Conservation (phyloP, 2,329 filamentous ascomycete genomes). For the Xylaria sp. region DNA sequence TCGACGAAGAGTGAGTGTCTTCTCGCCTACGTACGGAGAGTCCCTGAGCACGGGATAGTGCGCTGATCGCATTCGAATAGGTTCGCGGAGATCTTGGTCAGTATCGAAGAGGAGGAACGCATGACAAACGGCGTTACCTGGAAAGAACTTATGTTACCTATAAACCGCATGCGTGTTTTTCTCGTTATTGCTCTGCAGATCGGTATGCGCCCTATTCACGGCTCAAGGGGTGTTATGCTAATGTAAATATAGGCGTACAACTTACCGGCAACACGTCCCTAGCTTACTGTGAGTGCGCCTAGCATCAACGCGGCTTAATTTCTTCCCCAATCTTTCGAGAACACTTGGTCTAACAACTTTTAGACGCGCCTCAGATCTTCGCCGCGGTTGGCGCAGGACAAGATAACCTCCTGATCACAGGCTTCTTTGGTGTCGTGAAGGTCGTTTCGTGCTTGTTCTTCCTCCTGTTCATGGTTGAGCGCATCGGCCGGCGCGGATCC, state of each 20-base stretch:
- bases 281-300: slow-evolving; percentile 50
- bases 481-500: slow-evolving; percentile 50
- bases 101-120: slow-evolving; percentile 50
- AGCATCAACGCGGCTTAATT: no score
- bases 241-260: slow-evolving; percentile 42
- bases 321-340: no score
- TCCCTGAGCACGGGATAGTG: not conserved
- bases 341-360: slow-evolving; percentile 12
- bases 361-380: slow-evolving; percentile 55
- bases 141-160: slow-evolving; percentile 49
- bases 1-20: slow-evolving; percentile 38
- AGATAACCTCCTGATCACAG: slow-evolving; percentile 51
- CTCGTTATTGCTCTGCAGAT: slow-evolving; percentile 54
- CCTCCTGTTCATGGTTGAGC: slow-evolving; percentile 52
- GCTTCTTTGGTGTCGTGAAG: slow-evolving; percentile 57
- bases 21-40: no score
- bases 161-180: slow-evolving; percentile 51
- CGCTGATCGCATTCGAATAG: no score
- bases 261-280: slow-evolving; percentile 54
- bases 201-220: no score
- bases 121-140: slow-evolving; percentile 49
- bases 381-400: slow-evolving; percentile 50
- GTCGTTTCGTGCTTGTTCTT: slow-evolving; percentile 51
- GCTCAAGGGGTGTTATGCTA: no score
- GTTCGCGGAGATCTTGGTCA: slow-evolving; percentile 46